Conservation (phyloP, 2,329 filamentous ascomycete species). For the Exophiala sideris region DNA sequence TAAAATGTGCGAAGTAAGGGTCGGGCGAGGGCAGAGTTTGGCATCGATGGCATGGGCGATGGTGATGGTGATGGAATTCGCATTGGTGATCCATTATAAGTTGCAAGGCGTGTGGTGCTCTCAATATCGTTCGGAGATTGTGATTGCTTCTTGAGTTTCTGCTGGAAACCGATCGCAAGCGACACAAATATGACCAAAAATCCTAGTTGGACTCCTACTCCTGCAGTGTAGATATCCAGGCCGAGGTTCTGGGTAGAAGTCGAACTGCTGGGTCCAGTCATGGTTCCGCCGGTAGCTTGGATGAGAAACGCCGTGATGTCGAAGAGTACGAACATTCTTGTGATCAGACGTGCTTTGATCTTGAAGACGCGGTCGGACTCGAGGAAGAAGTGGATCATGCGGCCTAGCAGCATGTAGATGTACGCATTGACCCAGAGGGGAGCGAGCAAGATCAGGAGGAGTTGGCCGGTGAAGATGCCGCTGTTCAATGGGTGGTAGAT, state of each 20-base stretch:
- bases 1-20: slow-evolving; percentile 52
- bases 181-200: slow-evolving; percentile 51
- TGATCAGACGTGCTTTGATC: slow-evolving; percentile 38
- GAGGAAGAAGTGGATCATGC: slow-evolving; percentile 46
- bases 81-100: background rate
- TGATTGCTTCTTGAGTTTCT: slow-evolving; percentile 34
- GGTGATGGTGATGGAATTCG: background rate
- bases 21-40: slow-evolving; percentile 2
- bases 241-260: slow-evolving; percentile 33
- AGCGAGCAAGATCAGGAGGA: slow-evolving; percentile 45
- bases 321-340: slow-evolving; percentile 41
- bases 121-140: slow-evolving; percentile 3
- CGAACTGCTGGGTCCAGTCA: slow-evolving; percentile 32
- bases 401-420: slow-evolving; percentile 46
- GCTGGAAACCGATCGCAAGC: slow-evolving; percentile 51
- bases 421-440: slow-evolving; percentile 50
- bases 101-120: background rate
- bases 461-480: slow-evolving; percentile 32
- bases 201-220: slow-evolving; percentile 50
- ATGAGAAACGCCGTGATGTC: slow-evolving; percentile 47
- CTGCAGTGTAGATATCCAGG: slow-evolving; percentile 45
- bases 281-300: slow-evolving; percentile 40
- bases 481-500: slow-evolving; percentile 15
- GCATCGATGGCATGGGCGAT: background rate
- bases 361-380: slow-evolving; percentile 37